Conservation (phyloP, 2,329 filamentous ascomycete genomes). For the Tolypocladium tropicale region DNA sequence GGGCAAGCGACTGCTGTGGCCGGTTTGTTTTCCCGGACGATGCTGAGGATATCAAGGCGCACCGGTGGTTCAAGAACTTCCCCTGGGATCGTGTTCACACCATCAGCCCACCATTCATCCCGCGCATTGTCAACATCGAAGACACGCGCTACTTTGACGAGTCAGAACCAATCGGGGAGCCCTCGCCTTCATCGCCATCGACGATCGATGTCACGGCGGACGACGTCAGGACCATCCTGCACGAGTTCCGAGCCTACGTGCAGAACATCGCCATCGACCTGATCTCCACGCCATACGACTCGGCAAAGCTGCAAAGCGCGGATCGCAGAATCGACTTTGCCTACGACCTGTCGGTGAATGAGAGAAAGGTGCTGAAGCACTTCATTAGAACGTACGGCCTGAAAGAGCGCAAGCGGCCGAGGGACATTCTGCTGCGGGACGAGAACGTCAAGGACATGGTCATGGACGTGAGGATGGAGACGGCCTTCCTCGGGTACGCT, state of each 20-base stretch:
- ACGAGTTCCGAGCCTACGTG: slow-evolving; percentile 26
- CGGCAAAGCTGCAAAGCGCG: slow-evolving; percentile 34
- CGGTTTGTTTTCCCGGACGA: slow-evolving; percentile 74
- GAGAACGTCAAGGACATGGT: slow-evolving; percentile 52
- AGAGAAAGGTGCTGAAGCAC: slow-evolving; percentile 34
- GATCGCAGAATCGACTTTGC: slow-evolving; percentile 36
- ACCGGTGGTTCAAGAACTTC: slow-evolving; percentile 75
- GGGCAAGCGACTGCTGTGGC: slow-evolving; percentile 15
- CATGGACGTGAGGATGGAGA: slow-evolving; percentile 71
- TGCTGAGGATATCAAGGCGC: slow-evolving; percentile 79
- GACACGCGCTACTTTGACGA: slow-evolving; percentile 90
- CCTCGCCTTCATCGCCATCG: slow-evolving; percentile 37
- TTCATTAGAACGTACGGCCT: slow-evolving; percentile 41
- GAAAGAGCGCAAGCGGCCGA: slow-evolving; percentile 65
- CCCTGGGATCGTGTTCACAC: slow-evolving; percentile 68
- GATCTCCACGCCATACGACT: slow-evolving; percentile 37
- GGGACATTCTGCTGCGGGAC: slow-evolving; percentile 81
- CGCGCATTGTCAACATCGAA: slow-evolving; percentile 54
- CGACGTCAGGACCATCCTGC: slow-evolving; percentile 22
- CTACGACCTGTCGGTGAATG: slow-evolving; percentile 19
- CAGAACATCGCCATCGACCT: slow-evolving; percentile 34
- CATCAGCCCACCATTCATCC: slow-evolving; percentile 67
- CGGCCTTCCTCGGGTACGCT: slow-evolving; percentile 82
- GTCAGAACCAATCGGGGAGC: slow-evolving; percentile 60
- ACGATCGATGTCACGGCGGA: slow-evolving; percentile 16